phyloP scores from a whole-genome alignment of 176 grass and related monocot species.

The sorghum (Sorghum bicolor) region Sorghum_bicolor_NCBIv3 NC_012872.2:55980001-55980500 shows the following conservation, averaged over 20 bases:
- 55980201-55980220: conserved; percentile 24
- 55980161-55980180: conserved; percentile 10
- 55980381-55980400: conserved; percentile 74
- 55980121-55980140: not conserved
- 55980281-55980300: not conserved
- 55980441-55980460: conserved; percentile 76
- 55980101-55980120: conserved; percentile 8
- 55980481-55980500: conserved; percentile 79
- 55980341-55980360: conserved; percentile 82
- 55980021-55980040: not conserved
- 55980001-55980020: not conserved
- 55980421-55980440: conserved; percentile 92
- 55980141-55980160: not conserved
- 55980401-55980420: conserved; percentile 88
- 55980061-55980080: conserved; percentile 1
- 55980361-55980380: conserved; percentile 72
- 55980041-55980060: conserved; percentile 2
- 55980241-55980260: not conserved
- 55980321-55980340: conserved; percentile 26
- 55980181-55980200: not conserved
- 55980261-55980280: not conserved
- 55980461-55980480: conserved; percentile 86
- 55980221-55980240: conserved; percentile 23
- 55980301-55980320: not conserved
- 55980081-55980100: not conserved